Percentiles rank a stretch among this genome's conserved stretches.
Evolutionary conservation across 371 early-diverging fungal species (phyloP).

Genomic region (Zychaea mexicana): DNA sequence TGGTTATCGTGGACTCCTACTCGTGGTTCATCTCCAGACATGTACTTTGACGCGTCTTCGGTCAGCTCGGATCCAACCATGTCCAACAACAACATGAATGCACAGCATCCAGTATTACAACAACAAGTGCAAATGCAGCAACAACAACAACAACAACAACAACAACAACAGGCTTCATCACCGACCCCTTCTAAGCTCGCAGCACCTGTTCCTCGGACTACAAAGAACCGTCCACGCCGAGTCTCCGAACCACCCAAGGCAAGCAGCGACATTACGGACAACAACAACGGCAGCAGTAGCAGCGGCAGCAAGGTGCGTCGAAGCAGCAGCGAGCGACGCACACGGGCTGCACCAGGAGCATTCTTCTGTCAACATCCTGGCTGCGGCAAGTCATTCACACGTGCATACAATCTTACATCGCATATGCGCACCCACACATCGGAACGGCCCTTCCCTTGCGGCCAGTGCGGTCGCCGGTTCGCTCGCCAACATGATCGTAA

Average conservation of each 20-base stretch:
- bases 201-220: neutral
- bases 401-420: conserved; percentile 73
- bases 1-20: conserved; percentile 19
- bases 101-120: too few relatives aligned
- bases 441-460: conserved; percentile 40
- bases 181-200: neutral
- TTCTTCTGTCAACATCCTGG: conserved; percentile 41
- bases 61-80: conserved; percentile 9
- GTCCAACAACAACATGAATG: neutral
- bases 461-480: conserved; percentile 51
- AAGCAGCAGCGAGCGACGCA: conserved; percentile 18
- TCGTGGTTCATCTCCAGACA: conserved; percentile 13
- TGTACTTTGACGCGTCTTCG: conserved; percentile 12
- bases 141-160: neutral
- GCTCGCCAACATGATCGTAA: conserved; percentile 64
- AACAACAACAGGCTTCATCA: neutral
- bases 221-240: conserved; percentile 18
- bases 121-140: too few relatives aligned
- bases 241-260: conserved; percentile 28
- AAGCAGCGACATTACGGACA: conserved; percentile 1
- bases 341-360: neutral
- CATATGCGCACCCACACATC: conserved; percentile 69
- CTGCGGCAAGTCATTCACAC: conserved; percentile 69
- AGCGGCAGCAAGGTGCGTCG: conserved; percentile 13
- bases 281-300: neutral